phyloP scores from a whole-genome alignment of 768 basidiomycete genomes.

The Guyanaporus albipodus region DNA sequence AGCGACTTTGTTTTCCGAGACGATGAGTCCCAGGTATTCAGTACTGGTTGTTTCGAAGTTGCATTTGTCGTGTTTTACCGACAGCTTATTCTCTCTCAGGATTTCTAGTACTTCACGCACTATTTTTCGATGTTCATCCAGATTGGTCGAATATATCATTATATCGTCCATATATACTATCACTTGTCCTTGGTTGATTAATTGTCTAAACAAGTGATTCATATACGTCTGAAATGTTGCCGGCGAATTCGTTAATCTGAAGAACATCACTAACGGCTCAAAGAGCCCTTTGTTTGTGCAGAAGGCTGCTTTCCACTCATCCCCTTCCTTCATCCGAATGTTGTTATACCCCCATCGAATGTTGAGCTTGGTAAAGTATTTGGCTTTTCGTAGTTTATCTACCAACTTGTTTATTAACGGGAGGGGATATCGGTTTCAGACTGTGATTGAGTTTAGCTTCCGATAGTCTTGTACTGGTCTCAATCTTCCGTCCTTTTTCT shows the following conservation, averaged over 20 bases:
- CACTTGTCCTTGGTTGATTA: constrained; percentile 11
- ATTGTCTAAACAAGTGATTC: constrained; percentile 18
- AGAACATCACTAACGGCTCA: constrained; percentile 5
- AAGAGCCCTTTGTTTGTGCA: background rate
- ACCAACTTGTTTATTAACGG: constrained; percentile 13
- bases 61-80: background rate
- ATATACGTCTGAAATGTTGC: constrained; percentile 27
- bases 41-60: background rate
- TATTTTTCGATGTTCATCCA: constrained; percentile 25
- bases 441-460: background rate
- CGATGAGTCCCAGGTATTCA: background rate
- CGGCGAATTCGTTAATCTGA: background rate
- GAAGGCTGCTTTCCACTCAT: constrained; percentile 35
- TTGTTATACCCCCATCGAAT: constrained; percentile 34
- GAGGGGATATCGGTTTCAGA: background rate
- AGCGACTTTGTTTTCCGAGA: background rate
- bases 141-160: constrained; percentile 29
- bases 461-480: background rate
- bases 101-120: background rate
- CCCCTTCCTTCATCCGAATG: constrained; percentile 22
- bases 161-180: constrained; percentile 41
- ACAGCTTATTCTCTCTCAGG: background rate
- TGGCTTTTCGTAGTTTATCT: constrained; percentile 15
- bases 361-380: constrained; percentile 30
- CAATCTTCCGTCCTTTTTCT: background rate